Base-by-base conservation (phyloP, 768 basidiomycete genomes). In the Phanerochaete carnosa region DNA sequence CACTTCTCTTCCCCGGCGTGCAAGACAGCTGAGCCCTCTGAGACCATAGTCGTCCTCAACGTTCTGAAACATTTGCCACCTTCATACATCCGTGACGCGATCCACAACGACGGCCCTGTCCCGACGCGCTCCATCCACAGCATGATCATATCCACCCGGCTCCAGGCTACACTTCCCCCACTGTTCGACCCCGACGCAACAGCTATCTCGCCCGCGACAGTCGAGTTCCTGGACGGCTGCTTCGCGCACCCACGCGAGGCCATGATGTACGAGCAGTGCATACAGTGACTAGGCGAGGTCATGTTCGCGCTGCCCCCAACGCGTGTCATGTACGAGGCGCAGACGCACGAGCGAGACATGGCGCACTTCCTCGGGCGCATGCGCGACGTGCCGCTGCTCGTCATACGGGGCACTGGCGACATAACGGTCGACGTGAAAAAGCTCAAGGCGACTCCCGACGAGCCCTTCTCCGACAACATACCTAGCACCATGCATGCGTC, bases 361-460 rank as follows among this genome's bases (percentile, higher is more conserved):
- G 53, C 61, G 22, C 53, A 60, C 15, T 69, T 65, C 64, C 59
- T 64, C 62, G 32, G 33, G 45, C 62, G 53, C 16, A 63, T 66
- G 57, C 53, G 59, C 22, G 32, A 37, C 23, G 54, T 65, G 16
- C 68, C 66, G 22, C 62, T 66, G 52, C 55, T 70, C 15, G 32
- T 72, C 32, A 45, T 70, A 4, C 68, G 69, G 54, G 70, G 70
- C 22, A 59, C 32, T 45, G 59, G 61, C 49, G 70, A 72, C 35
- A 46, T 25, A 22, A 25, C 60, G 23, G 32, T 58, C 23, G 39
- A 55, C 22, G 30, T 29, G 26, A 45, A 28, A 46, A 50, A 57
- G 35, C 15, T 26, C 11, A 35, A 46, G 19, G 26, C 8, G 45
- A 43, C 43, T 1, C 32, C 33, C 8, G 23, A 29, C 1, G 30